phyloP scores from a whole-genome alignment of 169 alveolate genomes.

The Cryptosporidium baileyi region DNA sequence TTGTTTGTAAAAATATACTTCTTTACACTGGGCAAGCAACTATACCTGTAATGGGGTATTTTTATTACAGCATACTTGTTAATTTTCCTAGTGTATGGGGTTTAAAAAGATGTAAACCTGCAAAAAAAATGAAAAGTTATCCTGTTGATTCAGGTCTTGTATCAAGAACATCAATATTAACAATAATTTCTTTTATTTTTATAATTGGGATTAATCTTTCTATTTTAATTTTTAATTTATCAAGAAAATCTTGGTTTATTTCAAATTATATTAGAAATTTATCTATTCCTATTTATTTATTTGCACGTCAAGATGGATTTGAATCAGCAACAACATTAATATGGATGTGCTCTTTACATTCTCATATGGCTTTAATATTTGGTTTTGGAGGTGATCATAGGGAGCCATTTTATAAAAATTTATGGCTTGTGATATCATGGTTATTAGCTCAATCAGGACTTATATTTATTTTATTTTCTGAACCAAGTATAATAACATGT shows the following conservation, averaged over 20 bases:
- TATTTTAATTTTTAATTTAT: background rate
- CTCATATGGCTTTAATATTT: constrained; percentile 59
- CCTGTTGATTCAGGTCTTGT: constrained; percentile 18
- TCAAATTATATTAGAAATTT: constrained; percentile 33
- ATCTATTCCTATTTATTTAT: background rate
- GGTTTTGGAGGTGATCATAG: constrained; percentile 55
- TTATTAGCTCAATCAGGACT: constrained; percentile 42
- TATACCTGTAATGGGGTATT: constrained; percentile 56
- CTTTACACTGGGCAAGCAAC: constrained; percentile 53
- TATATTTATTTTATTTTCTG: background rate
- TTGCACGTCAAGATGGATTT: constrained; percentile 62
- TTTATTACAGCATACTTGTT: constrained; percentile 27
- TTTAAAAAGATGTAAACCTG: constrained; percentile 3
- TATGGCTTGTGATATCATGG: constrained; percentile 4
- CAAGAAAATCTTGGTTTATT: constrained; percentile 44
- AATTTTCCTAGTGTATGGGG: constrained; percentile 66
- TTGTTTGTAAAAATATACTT: constrained; percentile 36
- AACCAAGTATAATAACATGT: constrained; percentile 7
- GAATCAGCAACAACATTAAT: constrained; percentile 25
- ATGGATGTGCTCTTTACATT: constrained; percentile 57
- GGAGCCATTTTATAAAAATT: constrained; percentile 54
- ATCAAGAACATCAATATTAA: background rate
- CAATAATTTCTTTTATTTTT: background rate
- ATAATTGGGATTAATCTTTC: constrained; percentile 7
- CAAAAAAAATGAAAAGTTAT: constrained; percentile 15